Evolutionary conservation across 495 filamentous ascomycete species (phyloP), one percentile per base, ranked within the genome.

Genomic region (Cudoniella acicularis): DNA sequence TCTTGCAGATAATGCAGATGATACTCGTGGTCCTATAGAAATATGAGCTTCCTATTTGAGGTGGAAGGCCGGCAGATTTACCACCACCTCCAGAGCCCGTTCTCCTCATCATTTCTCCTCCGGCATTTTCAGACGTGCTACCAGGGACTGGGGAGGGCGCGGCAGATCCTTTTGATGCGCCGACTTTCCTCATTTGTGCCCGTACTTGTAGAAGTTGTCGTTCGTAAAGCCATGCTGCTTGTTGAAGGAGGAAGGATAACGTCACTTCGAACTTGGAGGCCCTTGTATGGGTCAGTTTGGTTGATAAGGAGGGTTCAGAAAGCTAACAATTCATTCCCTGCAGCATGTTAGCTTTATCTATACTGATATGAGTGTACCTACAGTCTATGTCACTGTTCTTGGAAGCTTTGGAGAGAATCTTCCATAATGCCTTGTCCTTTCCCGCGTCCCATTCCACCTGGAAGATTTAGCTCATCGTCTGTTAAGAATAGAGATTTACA

Each of bases 201-300:
- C 89, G 84, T 36, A 96, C 88, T 69, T 96, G 88, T 0, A 87
- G 87, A 6, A 95, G 78, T 71, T 98, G 91, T 45, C 88, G 83
- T 73, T 98, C 92, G 65, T 95, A 96, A 1, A 97, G 85, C 87
- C 92, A 97, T 73, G 90, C 90, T 60, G 90, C 91, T 70, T 98
- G 91, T 69, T 97, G 92, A 3, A 96, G 84, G 8, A 98, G 76
- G 69, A 98, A 98, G 22, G 91, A 81, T 23, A 92, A 81, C 11
- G 89, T 86, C 40, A 97, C 94, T 52, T 88, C 74, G 70, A 89
- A 87, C 41, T 76, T 73, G 23, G 77, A 71, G 20, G 86, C 82
- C 48, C 86, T 89, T 18, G 26, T 21, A n/a, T 4, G 13, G 11
- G 48, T 65, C 52, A 63, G 56, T 40, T 56, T 54, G 13, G 52